Evolutionary conservation across 2,329 filamentous ascomycete species (phyloP).

Genomic region (Penicillium sclerotigenum): DNA sequence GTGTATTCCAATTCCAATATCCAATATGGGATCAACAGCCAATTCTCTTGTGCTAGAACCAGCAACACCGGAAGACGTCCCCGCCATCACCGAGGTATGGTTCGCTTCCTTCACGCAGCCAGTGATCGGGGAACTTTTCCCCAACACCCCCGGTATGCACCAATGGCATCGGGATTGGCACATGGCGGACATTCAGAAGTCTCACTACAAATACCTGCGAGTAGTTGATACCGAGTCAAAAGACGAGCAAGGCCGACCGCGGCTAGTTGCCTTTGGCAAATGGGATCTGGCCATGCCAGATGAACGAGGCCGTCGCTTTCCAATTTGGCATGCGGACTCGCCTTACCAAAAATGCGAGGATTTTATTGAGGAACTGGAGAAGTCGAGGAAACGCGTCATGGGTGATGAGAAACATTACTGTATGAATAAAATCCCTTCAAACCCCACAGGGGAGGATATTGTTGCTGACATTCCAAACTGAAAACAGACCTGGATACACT

Average conservation of each 20-base stretch:
- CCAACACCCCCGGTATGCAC: conserved; percentile 28
- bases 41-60: conserved; percentile 8
- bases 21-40: neutral
- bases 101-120: conserved; percentile 25
- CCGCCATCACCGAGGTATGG: conserved; percentile 24
- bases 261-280: conserved; percentile 29
- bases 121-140: conserved; percentile 20
- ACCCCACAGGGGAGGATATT: neutral
- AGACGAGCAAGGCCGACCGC: conserved; percentile 8
- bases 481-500: conserved; percentile 38
- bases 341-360: conserved; percentile 14
- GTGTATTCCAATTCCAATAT: neutral
- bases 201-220: conserved; percentile 24
- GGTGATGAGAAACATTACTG: conserved; percentile 28
- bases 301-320: conserved; percentile 27
- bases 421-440: conserved; percentile 1
- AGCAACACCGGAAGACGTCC: conserved; percentile 23
- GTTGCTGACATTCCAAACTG: neutral
- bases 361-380: conserved; percentile 21
- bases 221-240: conserved; percentile 20
- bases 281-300: conserved; percentile 27
- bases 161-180: conserved; percentile 25
- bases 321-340: conserved; percentile 27
- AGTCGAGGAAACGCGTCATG: conserved; percentile 21
- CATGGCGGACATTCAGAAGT: conserved; percentile 14